Evolutionary conservation across 2,329 filamentous ascomycete genomes (phyloP), one percentile per base, ranked within the genome.

Genomic region (Tolypocladium cylindrosporum): DNA sequence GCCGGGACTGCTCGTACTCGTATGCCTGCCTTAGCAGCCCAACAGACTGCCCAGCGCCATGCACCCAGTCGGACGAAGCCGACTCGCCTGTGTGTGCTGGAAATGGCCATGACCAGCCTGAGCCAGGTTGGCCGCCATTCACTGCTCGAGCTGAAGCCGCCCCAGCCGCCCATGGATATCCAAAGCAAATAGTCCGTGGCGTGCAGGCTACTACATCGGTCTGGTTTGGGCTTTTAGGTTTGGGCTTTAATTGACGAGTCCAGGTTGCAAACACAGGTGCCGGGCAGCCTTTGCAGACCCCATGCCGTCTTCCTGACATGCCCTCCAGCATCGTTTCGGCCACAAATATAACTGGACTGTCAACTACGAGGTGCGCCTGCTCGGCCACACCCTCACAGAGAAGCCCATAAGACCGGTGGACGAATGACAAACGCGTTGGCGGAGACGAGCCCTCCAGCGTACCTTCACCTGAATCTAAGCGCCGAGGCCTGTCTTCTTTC

Each of bases 401-500:
- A 36, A 5, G 51, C 31, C 16, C 21, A 16, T 7, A 37, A 42
- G 34, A 37, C 55, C 58, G 42, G 34, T 58, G 45, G 59, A 58
- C 60, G 55, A 62, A 61, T 62, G 72, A 13, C 19, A 13, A 21
- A 19, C 13, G 31, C 48, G 27, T n/a, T 10, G 67, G 69, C 68
- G 68, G 70, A 74, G 73, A 74, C 70, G 72, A 75, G 70, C 63
- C 24, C 65, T 63, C 62, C 73, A 57, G 36, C 45, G 54, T n/a
- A 48, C 54, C 34, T n/a, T 51, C 68, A 68, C 70, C 64, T 69
- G 68, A 69, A 67, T 72, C 51, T 83, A 83, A 83, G 80, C 81
- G 81, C 81, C 78, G 75, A 77, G 71, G 74, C 75, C 76, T 80
- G 77, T 77, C 74, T 69, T 66, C 67, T 71, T 72, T 69, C 71